Evolutionary conservation across 2,329 filamentous ascomycete species (phyloP), one percentile per base, ranked within the genome.

Genomic region (Xylariaceae sp.): DNA sequence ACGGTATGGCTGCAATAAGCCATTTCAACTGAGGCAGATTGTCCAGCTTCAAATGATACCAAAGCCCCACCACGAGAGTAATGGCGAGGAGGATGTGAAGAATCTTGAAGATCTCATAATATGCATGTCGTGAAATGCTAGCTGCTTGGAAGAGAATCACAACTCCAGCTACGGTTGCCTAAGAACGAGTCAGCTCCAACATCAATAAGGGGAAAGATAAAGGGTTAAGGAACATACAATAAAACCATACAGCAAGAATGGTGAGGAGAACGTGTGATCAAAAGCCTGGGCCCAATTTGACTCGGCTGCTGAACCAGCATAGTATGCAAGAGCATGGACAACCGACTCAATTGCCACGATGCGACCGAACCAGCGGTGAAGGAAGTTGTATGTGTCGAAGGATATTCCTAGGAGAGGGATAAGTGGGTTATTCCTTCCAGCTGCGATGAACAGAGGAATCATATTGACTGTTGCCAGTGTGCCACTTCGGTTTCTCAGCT

Each of bases 321-420:
- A 74, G 66, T 74, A 88, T 41, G 83, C 76, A 32, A 80, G 60
- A 1, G 79, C 80, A 66, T 91, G 86, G 22, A 77, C 71, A 33
- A 90, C 55, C 8, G 82, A 74, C 63, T 92, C 85, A 12, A 88
- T 67, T 16, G 85, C 75, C 21, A 86, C 84, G 48, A 90, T 87
- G 32, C 86, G 81, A 56, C 86, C 86, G 52, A 89, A 77, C 86
- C 86, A 91, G 50, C 87, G 79, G 66, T 92, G 86, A 47, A 91
- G 73, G 50, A 92, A 68, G 69, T 91, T 92, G 74, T 87, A 90
- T 1, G 85, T 88, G 64, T 92, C 86, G 64, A 90, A 92, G 4
- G 84, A 87, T 53, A 91, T 82, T 50, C 82, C 81, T 42, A 88
- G 74, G 54, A 86, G 71, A 49, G 73, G 73, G 61, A 91, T 88